phyloP scores from a whole-genome alignment of 2,329 filamentous ascomycete genomes.

The Periconia digitata region DNA sequence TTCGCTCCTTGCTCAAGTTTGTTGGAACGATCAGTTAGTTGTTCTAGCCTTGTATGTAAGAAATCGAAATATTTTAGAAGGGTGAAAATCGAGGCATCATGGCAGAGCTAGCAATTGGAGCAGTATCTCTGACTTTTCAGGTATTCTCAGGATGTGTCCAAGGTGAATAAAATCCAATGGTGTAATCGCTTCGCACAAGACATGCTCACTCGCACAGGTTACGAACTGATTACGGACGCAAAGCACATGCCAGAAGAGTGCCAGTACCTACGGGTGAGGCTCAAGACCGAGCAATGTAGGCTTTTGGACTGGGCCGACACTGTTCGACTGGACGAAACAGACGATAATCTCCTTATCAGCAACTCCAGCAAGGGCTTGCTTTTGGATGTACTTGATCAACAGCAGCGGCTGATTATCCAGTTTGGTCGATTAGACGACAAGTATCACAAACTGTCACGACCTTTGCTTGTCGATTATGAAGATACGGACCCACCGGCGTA shows the following conservation, averaged over 20 bases:
- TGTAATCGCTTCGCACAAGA: not conserved
- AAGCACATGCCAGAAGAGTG: slow-evolving; percentile 33
- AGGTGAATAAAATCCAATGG: slow-evolving; percentile 14
- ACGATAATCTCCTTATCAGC: slow-evolving; percentile 35
- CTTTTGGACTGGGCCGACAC: slow-evolving; percentile 42
- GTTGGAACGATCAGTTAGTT: too few species aligned
- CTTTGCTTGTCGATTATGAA: slow-evolving; percentile 27
- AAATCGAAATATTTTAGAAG: not conserved
- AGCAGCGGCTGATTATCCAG: slow-evolving; percentile 30
- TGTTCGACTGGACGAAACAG: slow-evolving; percentile 34
- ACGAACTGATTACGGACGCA: slow-evolving; percentile 42
- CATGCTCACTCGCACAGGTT: slow-evolving; percentile 22
- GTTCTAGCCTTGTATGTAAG: not conserved
- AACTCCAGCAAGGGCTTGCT: slow-evolving; percentile 36
- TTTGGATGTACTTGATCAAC: slow-evolving; percentile 39
- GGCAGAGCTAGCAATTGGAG: slow-evolving; percentile 27
- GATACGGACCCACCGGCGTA: slow-evolving; percentile 21
- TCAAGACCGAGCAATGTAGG: slow-evolving; percentile 43
- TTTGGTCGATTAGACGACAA: slow-evolving; percentile 37
- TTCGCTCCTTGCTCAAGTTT: not conserved
- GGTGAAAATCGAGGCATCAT: slow-evolving; percentile 9
- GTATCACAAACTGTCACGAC: slow-evolving; percentile 31
- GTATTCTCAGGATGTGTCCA: slow-evolving; percentile 42
- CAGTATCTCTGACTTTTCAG: slow-evolving; percentile 39
- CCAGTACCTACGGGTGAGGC: slow-evolving; percentile 38